Conservation (phyloP, 2,329 filamentous ascomycete species). For the Didymella sp. region DNA sequence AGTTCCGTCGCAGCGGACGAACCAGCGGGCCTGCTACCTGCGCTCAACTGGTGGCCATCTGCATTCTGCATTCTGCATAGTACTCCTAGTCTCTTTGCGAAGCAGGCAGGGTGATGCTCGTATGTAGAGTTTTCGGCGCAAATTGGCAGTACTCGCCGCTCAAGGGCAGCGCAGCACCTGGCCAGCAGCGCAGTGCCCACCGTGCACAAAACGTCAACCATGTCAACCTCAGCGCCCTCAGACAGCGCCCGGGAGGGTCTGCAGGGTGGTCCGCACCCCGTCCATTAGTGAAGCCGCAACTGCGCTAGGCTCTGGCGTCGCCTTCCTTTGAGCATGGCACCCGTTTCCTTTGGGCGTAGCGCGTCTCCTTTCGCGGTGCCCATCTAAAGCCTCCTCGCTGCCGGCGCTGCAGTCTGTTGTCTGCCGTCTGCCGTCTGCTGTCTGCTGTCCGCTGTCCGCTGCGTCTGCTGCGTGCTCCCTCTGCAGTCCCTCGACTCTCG, state of each 20-base stretch:
- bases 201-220: neutral
- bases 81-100: too few relatives aligned
- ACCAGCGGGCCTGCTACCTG: conserved; percentile 21
- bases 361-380: conserved; percentile 26
- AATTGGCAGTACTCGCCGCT: neutral
- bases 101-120: too few relatives aligned
- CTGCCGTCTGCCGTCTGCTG: neutral
- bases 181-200: neutral
- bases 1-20: conserved; percentile 17
- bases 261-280: conserved; percentile 26
- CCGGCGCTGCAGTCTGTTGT: conserved; percentile 1
- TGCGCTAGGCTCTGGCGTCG: conserved; percentile 26
- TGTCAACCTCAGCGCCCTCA: conserved; percentile 4
- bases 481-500: neutral
- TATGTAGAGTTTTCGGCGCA: neutral
- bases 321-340: conserved; percentile 26
- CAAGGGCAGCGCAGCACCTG: neutral
- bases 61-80: neutral
- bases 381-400: conserved; percentile 20
- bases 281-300: conserved; percentile 10
- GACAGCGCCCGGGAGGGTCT: conserved; percentile 26
- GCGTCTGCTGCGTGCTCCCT: neutral
- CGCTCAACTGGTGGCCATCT: neutral
- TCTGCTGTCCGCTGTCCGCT: conserved; percentile 1
- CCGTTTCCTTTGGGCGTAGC: conserved; percentile 16